Evolutionary conservation across 2,329 filamentous ascomycete genomes (phyloP), one percentile per base, ranked within the genome.

Genomic region (Boeremia lycopersici): DNA sequence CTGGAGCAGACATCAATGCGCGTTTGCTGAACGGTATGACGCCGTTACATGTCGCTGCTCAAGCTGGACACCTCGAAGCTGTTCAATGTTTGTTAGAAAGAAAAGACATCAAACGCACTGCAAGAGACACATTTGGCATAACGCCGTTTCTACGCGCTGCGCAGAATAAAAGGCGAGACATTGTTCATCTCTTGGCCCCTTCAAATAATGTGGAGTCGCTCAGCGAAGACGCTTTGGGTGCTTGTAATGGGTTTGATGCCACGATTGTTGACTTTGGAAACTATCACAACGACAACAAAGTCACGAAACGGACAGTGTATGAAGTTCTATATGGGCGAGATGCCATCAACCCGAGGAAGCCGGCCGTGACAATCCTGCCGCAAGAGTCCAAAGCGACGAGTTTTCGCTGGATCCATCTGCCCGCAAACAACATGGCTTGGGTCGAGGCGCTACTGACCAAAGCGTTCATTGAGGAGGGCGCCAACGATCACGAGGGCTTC

Each of bases 381-480:
- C 72, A 64, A 9, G 73, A 77, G n/a, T 69, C 72, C 13, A 77
- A 76, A 51, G 67, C 73, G 9, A 76, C 76, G 12, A 69, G 62
- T 23, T 78, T 79, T 35, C 65, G 77, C 17, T 79, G 77, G 77
- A 78, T 79, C 30, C 77, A 79, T 62, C 63, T 79, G 5, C 77
- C 77, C 13, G 77, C 75, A 0, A 79, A 79, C 50, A 81, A 84
- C 65, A 80, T 85, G 63, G 80, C 82, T 1, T 88, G 86, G 86
- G 81, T 84, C 4, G 85, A 88, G 69, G 81, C 84, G 0, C 74
- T 88, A 1, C 72, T 88, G n/a, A 84, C 84, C 1, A 88, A 88
- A 60, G 80, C 80, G 7, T 88, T 88, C 60, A 83, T 88, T 30
- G 86, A 88, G 67, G 82, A 84, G 33, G 84, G 84, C 0, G 80